Evolutionary conservation across 768 basidiomycete genomes (phyloP).

Genomic region (Lyophyllum semitale): DNA sequence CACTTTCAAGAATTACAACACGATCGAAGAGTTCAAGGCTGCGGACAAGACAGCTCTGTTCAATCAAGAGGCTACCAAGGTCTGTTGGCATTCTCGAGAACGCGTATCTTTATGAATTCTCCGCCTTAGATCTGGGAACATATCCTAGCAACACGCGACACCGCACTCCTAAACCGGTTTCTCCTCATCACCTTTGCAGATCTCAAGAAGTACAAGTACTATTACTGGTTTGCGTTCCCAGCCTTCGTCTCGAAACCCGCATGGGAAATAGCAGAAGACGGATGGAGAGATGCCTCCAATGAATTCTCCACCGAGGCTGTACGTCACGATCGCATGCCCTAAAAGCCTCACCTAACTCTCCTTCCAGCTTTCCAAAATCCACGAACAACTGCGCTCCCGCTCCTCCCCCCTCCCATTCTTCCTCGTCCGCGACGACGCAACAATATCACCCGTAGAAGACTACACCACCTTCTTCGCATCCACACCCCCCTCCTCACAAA

Average conservation of each 20-base stretch:
- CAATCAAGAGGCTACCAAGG: slow-evolving; percentile 68
- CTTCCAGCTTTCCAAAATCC: slow-evolving; percentile 53
- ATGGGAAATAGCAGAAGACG: slow-evolving; percentile 76
- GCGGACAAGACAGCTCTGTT: slow-evolving; percentile 90
- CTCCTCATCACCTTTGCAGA: slow-evolving; percentile 93
- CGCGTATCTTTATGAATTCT: background rate
- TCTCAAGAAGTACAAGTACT: slow-evolving; percentile 97
- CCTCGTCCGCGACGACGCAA: slow-evolving; percentile 47
- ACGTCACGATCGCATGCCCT: slow-evolving; percentile 9
- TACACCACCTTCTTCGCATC: slow-evolving; percentile 59
- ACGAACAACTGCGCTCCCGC: slow-evolving; percentile 44
- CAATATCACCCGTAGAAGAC: slow-evolving; percentile 56
- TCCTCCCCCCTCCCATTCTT: slow-evolving; percentile 56
- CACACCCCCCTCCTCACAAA: slow-evolving; percentile 24
- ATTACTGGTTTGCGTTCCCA: slow-evolving; percentile 98
- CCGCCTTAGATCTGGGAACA: slow-evolving; percentile 66
- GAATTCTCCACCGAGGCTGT: slow-evolving; percentile 47
- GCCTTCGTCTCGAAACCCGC: slow-evolving; percentile 87
- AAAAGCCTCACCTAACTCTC: background rate
- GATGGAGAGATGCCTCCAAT: slow-evolving; percentile 55
- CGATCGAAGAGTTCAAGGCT: slow-evolving; percentile 92
- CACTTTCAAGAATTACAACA: slow-evolving; percentile 91
- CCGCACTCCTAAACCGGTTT: slow-evolving; percentile 70
- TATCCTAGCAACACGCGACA: slow-evolving; percentile 52
- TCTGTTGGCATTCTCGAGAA: slow-evolving; percentile 14